Conservation (phyloP, 257 asterid species). For the Nyctanthes arbortristis region DNA sequence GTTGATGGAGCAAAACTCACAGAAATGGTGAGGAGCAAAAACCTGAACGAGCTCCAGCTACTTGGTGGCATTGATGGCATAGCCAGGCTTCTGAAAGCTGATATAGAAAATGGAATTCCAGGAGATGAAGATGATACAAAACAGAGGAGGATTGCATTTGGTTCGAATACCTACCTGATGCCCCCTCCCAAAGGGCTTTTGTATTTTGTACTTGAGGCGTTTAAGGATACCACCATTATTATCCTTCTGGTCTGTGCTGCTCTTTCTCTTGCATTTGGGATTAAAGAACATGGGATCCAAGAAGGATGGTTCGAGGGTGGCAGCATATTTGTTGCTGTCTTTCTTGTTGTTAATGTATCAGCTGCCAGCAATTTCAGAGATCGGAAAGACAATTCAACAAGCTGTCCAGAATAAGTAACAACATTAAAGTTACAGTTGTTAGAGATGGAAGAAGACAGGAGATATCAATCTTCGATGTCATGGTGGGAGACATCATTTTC, state of each 20-base stretch:
- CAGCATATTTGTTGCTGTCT: constrained; percentile 51
- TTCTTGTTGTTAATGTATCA: constrained; percentile 53
- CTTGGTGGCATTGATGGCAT: constrained; percentile 47
- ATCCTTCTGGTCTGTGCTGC: constrained; percentile 50
- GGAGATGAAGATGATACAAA: constrained; percentile 38
- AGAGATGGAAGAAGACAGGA: constrained; percentile 41
- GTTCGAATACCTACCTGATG: constrained; percentile 49
- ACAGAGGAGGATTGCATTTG: constrained; percentile 28
- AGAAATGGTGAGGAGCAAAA: constrained; percentile 36
- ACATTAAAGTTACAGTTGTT: constrained; percentile 39
- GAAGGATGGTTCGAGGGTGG: constrained; percentile 73
- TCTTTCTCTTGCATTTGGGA: constrained; percentile 50
- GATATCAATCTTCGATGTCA: constrained; percentile 45
- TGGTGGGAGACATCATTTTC: constrained; percentile 55
- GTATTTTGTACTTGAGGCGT: constrained; percentile 39
- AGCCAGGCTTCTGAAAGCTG: constrained; percentile 32
- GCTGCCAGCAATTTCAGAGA: constrained; percentile 56
- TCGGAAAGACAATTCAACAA: constrained; percentile 47
- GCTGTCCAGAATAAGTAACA: constrained; percentile 46
- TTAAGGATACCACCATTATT: constrained; percentile 50
- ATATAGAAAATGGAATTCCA: constrained; percentile 44
- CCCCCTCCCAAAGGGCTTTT: constrained; percentile 37
- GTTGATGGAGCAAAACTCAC: constrained; percentile 16
- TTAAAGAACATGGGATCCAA: constrained; percentile 38
- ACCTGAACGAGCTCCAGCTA: constrained; percentile 10